phyloP scores from a whole-genome alignment of 176 grass and related monocot genomes.

The Ampelocalamus luodianensis region DNA sequence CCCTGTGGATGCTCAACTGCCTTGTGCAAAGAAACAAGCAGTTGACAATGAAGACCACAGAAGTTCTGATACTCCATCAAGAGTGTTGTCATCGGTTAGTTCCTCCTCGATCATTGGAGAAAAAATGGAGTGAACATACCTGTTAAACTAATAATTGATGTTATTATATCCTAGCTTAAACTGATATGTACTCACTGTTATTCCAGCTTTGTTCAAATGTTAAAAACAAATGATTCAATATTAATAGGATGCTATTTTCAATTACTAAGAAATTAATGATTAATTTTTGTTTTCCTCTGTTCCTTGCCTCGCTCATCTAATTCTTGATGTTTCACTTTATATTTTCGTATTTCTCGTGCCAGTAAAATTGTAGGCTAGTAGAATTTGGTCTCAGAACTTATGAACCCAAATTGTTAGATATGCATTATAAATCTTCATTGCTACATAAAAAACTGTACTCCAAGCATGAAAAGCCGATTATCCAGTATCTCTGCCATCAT shows the following conservation, averaged over 20 bases:
- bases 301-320: not conserved
- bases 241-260: not conserved
- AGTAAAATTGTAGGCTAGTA: not conserved
- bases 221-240: not conserved
- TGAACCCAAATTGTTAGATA: not conserved
- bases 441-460: not conserved
- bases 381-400: slow-evolving; percentile 13
- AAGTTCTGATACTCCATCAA: slow-evolving; percentile 49
- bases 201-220: not conserved
- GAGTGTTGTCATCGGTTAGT: slow-evolving; percentile 69
- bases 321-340: slow-evolving; percentile 16
- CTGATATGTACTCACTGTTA: not conserved
- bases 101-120: slow-evolving; percentile 20
- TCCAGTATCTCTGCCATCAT: not conserved
- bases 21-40: slow-evolving; percentile 80
- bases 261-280: not conserved
- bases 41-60: slow-evolving; percentile 46
- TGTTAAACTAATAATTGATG: not conserved
- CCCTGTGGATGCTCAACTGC: slow-evolving; percentile 54
- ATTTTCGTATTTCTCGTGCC: slow-evolving; percentile 12
- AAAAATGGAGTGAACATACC: slow-evolving; percentile 11
- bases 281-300: slow-evolving; percentile 6
- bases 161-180: slow-evolving; percentile 11
- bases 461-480: not conserved
- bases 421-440: slow-evolving; percentile 2